Evolutionary conservation across 495 filamentous ascomycete genomes (phyloP), one percentile per base, ranked within the genome.

Genomic region (Neurospora sp.): DNA sequence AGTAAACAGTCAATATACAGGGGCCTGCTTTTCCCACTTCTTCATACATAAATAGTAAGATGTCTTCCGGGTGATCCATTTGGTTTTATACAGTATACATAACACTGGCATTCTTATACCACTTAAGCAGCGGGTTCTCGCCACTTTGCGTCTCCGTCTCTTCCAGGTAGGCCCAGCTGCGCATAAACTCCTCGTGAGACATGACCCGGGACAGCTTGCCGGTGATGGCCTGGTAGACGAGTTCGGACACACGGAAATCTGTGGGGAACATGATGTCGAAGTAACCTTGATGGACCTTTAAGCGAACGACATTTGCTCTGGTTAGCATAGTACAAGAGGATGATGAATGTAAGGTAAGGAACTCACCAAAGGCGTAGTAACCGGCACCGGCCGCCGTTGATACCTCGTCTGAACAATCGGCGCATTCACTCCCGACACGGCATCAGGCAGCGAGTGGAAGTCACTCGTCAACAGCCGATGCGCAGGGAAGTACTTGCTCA

Each of bases 231-330:
- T 91, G 89, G 82, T 99, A 99, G 73, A 98, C 88, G 76, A 92
- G 90, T 80, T 98, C 93, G 80, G 94, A 87, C 46, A 94, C 90
- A 41, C 88, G 85, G 81, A 98, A 99, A 79, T 99, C 90, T 14
- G 95, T 98, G 0, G 96, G 96, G 83, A 99, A 99, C 77, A 99
- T 89, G 80, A 99, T 98, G 81, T 98, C 96, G 76, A 99, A 99
- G 81, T 97, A 97, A 14, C 96, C 96, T 84, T 99, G 96, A 75
- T 97, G 93, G 20, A 98, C 93, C 93, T 96, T 74, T 70, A 59
- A 59, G 68, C 22, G 22, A 12, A 48, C 35, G 35, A 69, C 31
- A 31, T 65, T 46, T 42, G 53, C 14, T 35, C 27, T 61, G 59
- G 68, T 44, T 46, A 73, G 35, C 27, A 22, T 71, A 12, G n/a